Evolutionary conservation across 768 basidiomycete species (phyloP).

Genomic region (Pisolithus orientalis): DNA sequence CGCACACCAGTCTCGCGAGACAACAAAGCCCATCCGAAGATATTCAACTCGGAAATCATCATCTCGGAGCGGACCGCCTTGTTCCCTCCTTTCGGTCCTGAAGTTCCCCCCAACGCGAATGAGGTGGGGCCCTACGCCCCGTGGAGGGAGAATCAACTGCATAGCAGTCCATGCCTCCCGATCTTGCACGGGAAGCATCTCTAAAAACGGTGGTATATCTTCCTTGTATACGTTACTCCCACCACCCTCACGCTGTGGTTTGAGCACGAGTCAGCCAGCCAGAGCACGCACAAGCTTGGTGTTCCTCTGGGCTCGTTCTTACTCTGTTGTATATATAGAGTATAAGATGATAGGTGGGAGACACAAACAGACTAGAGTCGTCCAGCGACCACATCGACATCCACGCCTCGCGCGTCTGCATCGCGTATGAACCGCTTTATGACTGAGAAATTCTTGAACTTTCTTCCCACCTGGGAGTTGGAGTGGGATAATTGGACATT

Average conservation of each 20-base stretch:
- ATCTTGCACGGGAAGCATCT: conserved; percentile 50
- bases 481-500: conserved; percentile 85
- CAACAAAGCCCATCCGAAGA: conserved; percentile 88
- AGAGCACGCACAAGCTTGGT: conserved; percentile 15
- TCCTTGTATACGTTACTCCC: conserved; percentile 92
- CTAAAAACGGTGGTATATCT: conserved; percentile 74
- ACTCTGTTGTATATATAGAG: not conserved
- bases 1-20: conserved; percentile 37
- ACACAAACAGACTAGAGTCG: conserved; percentile 3
- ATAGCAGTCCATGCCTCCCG: conserved; percentile 92
- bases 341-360: not conserved
- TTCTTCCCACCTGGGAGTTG: conserved; percentile 98
- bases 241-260: conserved; percentile 97
- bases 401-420: conserved; percentile 57
- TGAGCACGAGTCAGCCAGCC: conserved; percentile 68
- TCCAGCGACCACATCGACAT: conserved; percentile 85
- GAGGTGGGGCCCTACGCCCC: conserved; percentile 62
- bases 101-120: conserved; percentile 55
- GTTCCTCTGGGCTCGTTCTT: conserved; percentile 16
- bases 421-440: conserved; percentile 63
- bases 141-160: conserved; percentile 82
- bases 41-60: conserved; percentile 76
- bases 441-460: conserved; percentile 84
- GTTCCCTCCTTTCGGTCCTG: not conserved
- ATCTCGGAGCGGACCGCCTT: conserved; percentile 55